phyloP scores from a whole-genome alignment of 306 rosid species.

The Medicago truncatula region MtrunA17r5.0-ANR NC_053047.1:47001-47500 shows the following conservation, averaged over 20 bases:
- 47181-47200: background rate
- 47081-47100: background rate
- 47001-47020: constrained; percentile 57
- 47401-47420: too few species aligned
- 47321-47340: too few species aligned
- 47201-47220: too few species aligned
- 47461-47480: too few species aligned
- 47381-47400: too few species aligned
- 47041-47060: constrained; percentile 98
- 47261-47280: background rate
- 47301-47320: background rate
- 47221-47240: background rate
- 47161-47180: background rate
- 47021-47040: constrained; percentile 81
- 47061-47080: constrained; percentile 28
- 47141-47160: background rate
- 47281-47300: background rate
- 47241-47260: background rate
- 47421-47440: too few species aligned
- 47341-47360: too few species aligned
- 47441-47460: too few species aligned
- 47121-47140: background rate
- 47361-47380: too few species aligned
- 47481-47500: too few species aligned
- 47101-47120: background rate